Evolutionary conservation across 495 filamentous ascomycete species (phyloP).

Genomic region (Evansstolkia leycettana): DNA sequence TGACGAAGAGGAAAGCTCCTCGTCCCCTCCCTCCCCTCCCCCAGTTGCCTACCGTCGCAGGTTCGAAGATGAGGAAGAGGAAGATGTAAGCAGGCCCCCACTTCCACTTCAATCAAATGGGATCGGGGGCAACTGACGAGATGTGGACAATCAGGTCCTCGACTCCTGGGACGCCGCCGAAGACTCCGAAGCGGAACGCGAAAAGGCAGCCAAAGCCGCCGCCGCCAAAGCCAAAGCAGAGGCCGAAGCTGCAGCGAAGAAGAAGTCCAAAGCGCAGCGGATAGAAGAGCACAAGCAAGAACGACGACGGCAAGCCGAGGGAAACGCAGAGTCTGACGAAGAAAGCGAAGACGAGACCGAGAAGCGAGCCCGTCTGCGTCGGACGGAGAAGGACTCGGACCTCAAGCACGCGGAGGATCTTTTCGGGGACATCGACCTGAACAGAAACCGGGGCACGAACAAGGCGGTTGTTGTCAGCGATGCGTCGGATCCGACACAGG

Average conservation of each 20-base stretch:
- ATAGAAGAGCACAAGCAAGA: conserved; percentile 60
- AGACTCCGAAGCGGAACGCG: conserved; percentile 91
- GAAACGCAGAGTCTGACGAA: conserved; percentile 42
- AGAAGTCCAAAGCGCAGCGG: conserved; percentile 82
- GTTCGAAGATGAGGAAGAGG: conserved; percentile 90
- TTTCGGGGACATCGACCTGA: conserved; percentile 67
- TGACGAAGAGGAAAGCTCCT: conserved; percentile 55
- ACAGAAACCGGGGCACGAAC: conserved; percentile 45
- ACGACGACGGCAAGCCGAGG: conserved; percentile 28
- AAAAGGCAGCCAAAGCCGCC: conserved; percentile 79
- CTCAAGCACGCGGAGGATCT: conserved; percentile 86
- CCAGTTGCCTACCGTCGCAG: conserved; percentile 49
- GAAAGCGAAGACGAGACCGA: conserved; percentile 60
- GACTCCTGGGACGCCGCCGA: conserved; percentile 97
- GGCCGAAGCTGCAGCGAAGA: conserved; percentile 79
- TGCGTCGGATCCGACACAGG: conserved; percentile 56
- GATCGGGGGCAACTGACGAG: conserved; percentile 3
- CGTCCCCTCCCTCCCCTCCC: conserved; percentile 48
- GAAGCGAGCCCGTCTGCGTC: conserved; percentile 57
- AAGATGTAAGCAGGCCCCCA: conserved; percentile 52
- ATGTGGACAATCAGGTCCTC: conserved; percentile 48
- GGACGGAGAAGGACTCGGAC: conserved; percentile 77
- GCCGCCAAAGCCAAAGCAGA: conserved; percentile 83
- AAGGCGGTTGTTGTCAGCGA: conserved; percentile 55
- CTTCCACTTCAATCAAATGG: background rate